Evolutionary conservation across 257 asterid species (phyloP).

Genomic region (Solanum virginianum): DNA sequence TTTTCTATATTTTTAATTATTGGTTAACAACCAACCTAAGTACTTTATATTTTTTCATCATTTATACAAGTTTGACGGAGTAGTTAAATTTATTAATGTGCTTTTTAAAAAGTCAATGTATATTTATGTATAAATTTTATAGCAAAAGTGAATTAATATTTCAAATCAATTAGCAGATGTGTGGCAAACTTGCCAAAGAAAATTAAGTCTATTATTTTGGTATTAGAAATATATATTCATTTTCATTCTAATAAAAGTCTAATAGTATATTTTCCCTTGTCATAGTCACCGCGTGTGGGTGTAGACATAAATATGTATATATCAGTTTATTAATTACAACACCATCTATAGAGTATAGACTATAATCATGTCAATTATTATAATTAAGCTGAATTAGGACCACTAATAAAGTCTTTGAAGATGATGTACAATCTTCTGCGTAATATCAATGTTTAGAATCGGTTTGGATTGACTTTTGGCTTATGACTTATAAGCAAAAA

Average conservation of each 20-base stretch:
- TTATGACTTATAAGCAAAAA: no score
- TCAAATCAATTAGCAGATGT: neutral
- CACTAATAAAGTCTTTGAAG: neutral
- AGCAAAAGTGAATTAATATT: neutral
- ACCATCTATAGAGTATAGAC: no score
- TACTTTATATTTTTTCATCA: neutral
- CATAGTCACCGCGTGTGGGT: neutral
- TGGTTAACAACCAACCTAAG: neutral
- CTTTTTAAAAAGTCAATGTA: neutral
- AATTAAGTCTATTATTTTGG: neutral
- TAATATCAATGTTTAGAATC: neutral
- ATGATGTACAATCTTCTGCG: neutral
- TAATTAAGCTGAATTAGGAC: neutral
- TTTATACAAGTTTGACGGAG: neutral
- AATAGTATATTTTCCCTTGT: neutral
- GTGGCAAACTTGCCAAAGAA: neutral
- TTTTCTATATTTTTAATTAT: neutral
- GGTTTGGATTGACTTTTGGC: no score
- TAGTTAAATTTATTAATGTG: neutral
- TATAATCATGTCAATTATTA: neutral
- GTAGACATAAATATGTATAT: neutral
- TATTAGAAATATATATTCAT: neutral
- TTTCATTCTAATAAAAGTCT: neutral
- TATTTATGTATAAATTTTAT: neutral
- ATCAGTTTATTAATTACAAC: neutral